phyloP scores from a whole-genome alignment of 495 filamentous ascomycete genomes.

The Penicillium ochrochloron region DNA sequence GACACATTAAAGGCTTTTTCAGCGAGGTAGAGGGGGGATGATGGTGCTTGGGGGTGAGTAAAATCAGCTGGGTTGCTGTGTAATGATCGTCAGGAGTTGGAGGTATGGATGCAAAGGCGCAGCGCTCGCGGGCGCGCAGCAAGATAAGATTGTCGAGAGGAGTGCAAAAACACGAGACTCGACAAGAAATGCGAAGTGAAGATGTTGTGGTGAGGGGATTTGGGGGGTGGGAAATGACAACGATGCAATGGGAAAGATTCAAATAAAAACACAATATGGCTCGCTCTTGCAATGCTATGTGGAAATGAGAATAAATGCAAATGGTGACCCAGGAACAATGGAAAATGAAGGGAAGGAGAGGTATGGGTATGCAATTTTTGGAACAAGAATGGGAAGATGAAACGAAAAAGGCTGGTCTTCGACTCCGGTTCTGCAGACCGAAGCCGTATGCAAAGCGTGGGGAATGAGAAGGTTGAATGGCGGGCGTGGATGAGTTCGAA shows the following conservation, averaged over 20 bases:
- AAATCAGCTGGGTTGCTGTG: slow-evolving; percentile 23
- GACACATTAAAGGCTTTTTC: slow-evolving; percentile 45
- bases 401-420: slow-evolving; percentile 30
- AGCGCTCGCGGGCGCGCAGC: slow-evolving; percentile 37
- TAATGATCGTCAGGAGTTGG: slow-evolving; percentile 34
- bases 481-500: slow-evolving; percentile 17
- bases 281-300: slow-evolving; percentile 60
- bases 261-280: slow-evolving; percentile 42
- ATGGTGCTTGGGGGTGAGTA: neutral
- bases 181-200: slow-evolving; percentile 29
- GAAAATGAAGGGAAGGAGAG: slow-evolving; percentile 27
- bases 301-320: slow-evolving; percentile 45
- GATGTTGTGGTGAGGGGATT: slow-evolving; percentile 13
- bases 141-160: slow-evolving; percentile 23
- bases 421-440: slow-evolving; percentile 28
- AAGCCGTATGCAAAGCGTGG: slow-evolving; percentile 39
- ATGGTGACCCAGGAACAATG: slow-evolving; percentile 42
- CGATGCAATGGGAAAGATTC: slow-evolving; percentile 18
- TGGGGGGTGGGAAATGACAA: slow-evolving; percentile 19
- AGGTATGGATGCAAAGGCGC: slow-evolving; percentile 34
- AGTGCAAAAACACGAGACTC: slow-evolving; percentile 6
- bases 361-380: slow-evolving; percentile 54
- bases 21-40: slow-evolving; percentile 14
- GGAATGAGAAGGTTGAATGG: slow-evolving; percentile 16
- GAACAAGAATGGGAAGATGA: slow-evolving; percentile 32